Base-by-base conservation (phyloP, 441 rosid species). In the Manihot esculenta region DNA sequence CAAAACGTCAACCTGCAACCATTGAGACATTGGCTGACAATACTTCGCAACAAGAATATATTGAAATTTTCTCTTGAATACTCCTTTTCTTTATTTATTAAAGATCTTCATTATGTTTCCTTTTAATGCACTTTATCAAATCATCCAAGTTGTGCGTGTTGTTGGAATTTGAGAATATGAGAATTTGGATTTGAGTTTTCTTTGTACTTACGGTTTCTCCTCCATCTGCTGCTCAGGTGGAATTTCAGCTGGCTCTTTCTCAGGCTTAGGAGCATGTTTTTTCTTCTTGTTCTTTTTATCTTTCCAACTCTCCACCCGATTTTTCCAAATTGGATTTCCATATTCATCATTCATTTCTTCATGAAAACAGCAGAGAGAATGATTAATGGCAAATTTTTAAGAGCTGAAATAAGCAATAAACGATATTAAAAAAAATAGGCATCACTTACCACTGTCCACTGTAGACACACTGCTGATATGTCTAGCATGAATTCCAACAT, bases 271-370 rank as follows among this genome's bases (percentile, higher is more conserved):
- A 47, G 84, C 80, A 75, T 77, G 65, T 66, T 85, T 88, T 66
- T 83, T 91, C 88, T 90, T 94, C 86, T 89, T 89, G 77, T 76
- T 81, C 84, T 95, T 95, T 80, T 95, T 95, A 55, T 89, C 98
- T 85, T 91, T 95, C 98, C 98, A 93, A 69, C 96, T 93, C 73
- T 95, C 98, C 62, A 93, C 98, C 66, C 98, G 85, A 76, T 91
- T 93, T 89, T 93, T 95, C 99, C 99, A 95, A 53, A 95, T 89
- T 10, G 99, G 96, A 47, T 95, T 95, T 30, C 93, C 99, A 15
- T 77, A 83, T 70, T 92, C 98, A 78, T 91, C 94, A 45, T 87
- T 87, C 73, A 87, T 78, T 72, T 92, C 99, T 94, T 79, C 76
- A 80, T 27, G 73, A 71, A 81, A 80, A 26, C 45, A 74, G 9